phyloP scores from a whole-genome alignment of 2,329 filamentous ascomycete genomes.

The Blastomyces gilchristii region DNA sequence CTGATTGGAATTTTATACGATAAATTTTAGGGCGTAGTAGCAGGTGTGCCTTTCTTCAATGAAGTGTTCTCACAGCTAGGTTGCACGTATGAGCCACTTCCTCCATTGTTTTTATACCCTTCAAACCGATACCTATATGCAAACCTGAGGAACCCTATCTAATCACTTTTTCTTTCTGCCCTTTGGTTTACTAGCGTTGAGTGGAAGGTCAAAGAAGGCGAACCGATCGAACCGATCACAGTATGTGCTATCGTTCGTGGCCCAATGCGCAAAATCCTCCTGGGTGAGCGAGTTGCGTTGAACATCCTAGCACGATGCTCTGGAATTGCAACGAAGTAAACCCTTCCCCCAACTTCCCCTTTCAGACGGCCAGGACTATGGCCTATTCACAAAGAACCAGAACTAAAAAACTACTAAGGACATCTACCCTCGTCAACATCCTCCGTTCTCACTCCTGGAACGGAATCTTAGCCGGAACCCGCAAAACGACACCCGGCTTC shows the following conservation, averaged over 20 bases:
- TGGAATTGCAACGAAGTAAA: constrained; percentile 65
- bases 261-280: constrained; percentile 68
- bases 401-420: constrained; percentile 23
- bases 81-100: constrained; percentile 50
- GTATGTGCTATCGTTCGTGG: constrained; percentile 74
- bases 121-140: neutral
- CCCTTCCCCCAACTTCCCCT: neutral
- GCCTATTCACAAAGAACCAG: neutral
- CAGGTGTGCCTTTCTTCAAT: constrained; percentile 88
- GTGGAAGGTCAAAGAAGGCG: constrained; percentile 75
- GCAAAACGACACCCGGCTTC: constrained; percentile 96
- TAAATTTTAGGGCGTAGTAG: constrained; percentile 59
- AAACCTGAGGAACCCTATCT: neutral
- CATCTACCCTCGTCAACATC: constrained; percentile 40
- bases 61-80: constrained; percentile 85
- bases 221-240: constrained; percentile 52
- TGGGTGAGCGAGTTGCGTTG: constrained; percentile 87
- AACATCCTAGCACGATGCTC: constrained; percentile 87
- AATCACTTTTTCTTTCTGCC: neutral
- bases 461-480: constrained; percentile 81
- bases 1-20: neutral
- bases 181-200: constrained; percentile 47
- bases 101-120: neutral
- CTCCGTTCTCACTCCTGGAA: constrained; percentile 58
- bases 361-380: neutral